Percentiles rank a stretch among this genome's conserved stretches.
Conservation (phyloP, 768 basidiomycete genomes). For the Trichaptum fuscoviolaceum region DNA sequence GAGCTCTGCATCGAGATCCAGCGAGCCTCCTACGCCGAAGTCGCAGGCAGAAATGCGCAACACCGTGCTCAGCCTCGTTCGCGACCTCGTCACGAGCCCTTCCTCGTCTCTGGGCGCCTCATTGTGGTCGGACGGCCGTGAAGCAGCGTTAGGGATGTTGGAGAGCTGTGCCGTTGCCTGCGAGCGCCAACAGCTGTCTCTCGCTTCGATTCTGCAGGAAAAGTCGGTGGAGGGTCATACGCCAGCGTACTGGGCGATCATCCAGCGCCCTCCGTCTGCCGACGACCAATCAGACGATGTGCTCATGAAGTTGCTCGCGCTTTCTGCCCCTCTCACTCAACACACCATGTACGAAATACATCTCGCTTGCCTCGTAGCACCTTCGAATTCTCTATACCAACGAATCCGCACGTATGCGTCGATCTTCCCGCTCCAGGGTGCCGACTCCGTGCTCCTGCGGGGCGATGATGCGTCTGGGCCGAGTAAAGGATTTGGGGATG, state of each 20-base stretch:
- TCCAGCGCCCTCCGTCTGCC: slow-evolving; percentile 39
- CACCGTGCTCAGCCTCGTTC: slow-evolving; percentile 50
- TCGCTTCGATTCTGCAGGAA: slow-evolving; percentile 56
- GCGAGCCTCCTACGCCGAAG: neutral
- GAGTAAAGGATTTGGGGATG: neutral
- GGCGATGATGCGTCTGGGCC: neutral
- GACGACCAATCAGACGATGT: neutral
- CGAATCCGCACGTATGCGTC: slow-evolving; percentile 46
- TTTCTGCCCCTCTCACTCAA: slow-evolving; percentile 39
- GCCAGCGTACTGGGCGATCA: slow-evolving; percentile 68
- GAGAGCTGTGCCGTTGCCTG: slow-evolving; percentile 63
- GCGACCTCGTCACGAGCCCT: slow-evolving; percentile 33
- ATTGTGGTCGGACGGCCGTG: slow-evolving; percentile 8
- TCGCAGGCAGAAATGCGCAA: slow-evolving; percentile 36
- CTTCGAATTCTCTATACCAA: slow-evolving; percentile 57
- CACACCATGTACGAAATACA: slow-evolving; percentile 54
- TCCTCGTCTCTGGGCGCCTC: slow-evolving; percentile 10
- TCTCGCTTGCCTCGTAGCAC: slow-evolving; percentile 58
- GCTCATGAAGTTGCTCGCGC: slow-evolving; percentile 46
- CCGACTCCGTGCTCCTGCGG: neutral
- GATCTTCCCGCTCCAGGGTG: slow-evolving; percentile 40
- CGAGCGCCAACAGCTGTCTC: slow-evolving; percentile 37
- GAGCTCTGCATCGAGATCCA: neutral
- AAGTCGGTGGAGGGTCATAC: slow-evolving; percentile 58
- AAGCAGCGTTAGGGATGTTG: slow-evolving; percentile 38